Evolutionary conservation across 345 rosid species (phyloP).

Genomic region (Syzygium aromaticum): DNA sequence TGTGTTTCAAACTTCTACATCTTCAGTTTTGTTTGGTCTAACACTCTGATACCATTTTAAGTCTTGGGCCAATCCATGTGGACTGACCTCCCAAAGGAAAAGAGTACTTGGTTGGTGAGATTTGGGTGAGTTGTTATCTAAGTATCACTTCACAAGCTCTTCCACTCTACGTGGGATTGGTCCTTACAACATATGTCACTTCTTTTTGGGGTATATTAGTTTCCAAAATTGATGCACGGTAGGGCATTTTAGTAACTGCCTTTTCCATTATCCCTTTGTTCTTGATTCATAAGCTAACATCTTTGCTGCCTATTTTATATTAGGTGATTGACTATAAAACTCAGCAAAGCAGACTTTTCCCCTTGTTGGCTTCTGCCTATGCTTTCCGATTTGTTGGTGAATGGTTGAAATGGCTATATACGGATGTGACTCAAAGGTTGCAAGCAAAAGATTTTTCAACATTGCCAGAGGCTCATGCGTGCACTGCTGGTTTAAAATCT

Average conservation of each 20-base stretch:
- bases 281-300: not conserved
- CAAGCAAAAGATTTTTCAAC: slow-evolving; percentile 88
- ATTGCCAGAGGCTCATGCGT: slow-evolving; percentile 96
- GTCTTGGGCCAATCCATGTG: not conserved
- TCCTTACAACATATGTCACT: not conserved
- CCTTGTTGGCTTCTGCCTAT: slow-evolving; percentile 98
- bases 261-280: not conserved
- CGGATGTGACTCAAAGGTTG: slow-evolving; percentile 82
- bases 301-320: slow-evolving; percentile 6
- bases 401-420: slow-evolving; percentile 94
- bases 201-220: not conserved
- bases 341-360: slow-evolving; percentile 94
- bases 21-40: not conserved
- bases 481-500: slow-evolving; percentile 98
- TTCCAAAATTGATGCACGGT: not conserved
- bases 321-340: slow-evolving; percentile 98
- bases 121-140: not conserved
- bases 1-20: not conserved
- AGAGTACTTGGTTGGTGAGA: not conserved
- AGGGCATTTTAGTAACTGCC: not conserved
- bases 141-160: not conserved
- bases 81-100: not conserved
- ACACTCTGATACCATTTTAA: not conserved
- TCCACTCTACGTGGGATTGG: not conserved
- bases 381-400: slow-evolving; percentile 97